Evolutionary conservation across 495 filamentous ascomycete species (phyloP).

Genomic region (Elasticomyces elasticus): DNA sequence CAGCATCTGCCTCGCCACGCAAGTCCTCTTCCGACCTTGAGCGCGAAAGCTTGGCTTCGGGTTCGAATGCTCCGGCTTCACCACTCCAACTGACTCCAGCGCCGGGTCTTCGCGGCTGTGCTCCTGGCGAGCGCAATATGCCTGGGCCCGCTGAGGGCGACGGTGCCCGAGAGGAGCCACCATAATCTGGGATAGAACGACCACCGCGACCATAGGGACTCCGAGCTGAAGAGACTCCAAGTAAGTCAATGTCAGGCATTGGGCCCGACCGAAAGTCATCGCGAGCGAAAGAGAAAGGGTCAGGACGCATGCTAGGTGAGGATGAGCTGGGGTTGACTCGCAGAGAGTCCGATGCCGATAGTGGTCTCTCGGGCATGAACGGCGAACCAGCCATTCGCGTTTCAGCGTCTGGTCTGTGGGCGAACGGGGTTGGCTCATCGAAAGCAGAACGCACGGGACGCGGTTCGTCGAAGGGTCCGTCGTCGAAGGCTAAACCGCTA

Average conservation of each 20-base stretch:
- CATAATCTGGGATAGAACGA: neutral
- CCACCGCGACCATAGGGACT: no score
- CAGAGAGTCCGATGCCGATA: neutral
- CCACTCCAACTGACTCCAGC: neutral
- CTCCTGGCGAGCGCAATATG: neutral
- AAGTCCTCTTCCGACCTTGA: conserved; percentile 1
- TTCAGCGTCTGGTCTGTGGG: neutral
- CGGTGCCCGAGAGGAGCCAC: neutral
- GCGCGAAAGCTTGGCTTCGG: neutral
- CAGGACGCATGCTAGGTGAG: neutral
- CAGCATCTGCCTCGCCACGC: conserved; percentile 3
- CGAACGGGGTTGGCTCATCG: neutral
- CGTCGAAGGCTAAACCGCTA: neutral
- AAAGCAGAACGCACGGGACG: neutral
- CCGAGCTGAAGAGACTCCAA: neutral
- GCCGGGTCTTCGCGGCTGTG: neutral
- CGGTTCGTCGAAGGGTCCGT: neutral
- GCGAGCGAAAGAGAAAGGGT: neutral
- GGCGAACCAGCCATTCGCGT: neutral
- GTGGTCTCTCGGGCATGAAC: neutral
- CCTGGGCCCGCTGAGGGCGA: neutral
- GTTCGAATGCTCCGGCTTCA: neutral
- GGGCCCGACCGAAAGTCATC: neutral
- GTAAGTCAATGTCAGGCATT: neutral
- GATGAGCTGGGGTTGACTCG: neutral